A percentile compares a stretch with the other conserved stretches of the same genome.
Evolutionary conservation across 208 protist genomes (phyloP).

Genomic region (Endotrypanum monterogeii): DNA sequence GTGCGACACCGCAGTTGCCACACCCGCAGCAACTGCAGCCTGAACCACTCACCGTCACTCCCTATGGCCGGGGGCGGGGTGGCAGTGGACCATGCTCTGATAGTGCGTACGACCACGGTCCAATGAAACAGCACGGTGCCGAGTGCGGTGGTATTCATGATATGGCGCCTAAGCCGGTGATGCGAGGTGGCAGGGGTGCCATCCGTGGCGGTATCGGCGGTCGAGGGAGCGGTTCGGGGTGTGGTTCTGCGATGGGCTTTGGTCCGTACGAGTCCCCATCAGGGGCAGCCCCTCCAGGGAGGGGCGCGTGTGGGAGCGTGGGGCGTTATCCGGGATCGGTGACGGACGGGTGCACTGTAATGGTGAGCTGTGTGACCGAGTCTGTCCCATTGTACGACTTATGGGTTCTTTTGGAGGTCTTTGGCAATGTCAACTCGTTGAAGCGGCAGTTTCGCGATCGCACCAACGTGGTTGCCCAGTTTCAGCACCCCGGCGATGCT

Average conservation of each 20-base stretch:
- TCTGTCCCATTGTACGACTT: constrained; percentile 74
- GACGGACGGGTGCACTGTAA: constrained; percentile 50
- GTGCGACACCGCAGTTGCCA: constrained; percentile 10
- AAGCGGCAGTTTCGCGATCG: constrained; percentile 78
- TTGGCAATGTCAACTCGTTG: constrained; percentile 87
- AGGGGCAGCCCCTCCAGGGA: not conserved
- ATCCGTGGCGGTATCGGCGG: constrained; percentile 26
- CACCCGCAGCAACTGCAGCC: not conserved
- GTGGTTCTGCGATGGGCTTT: constrained; percentile 10
- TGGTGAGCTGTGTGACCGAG: constrained; percentile 69
- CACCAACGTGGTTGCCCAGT: constrained; percentile 77
- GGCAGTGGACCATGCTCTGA: not conserved
- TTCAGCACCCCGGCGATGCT: constrained; percentile 74
- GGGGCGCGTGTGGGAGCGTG: constrained; percentile 7
- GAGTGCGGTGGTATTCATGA: not conserved
- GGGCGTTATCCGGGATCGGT: not conserved
- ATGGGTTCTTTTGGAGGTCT: constrained; percentile 90
- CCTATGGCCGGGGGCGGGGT: not conserved
- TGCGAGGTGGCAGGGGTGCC: constrained; percentile 28
- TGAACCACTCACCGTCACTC: not conserved
- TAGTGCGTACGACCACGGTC: not conserved
- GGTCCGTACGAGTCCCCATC: constrained; percentile 19
- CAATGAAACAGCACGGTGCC: not conserved
- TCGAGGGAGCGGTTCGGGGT: constrained; percentile 20
- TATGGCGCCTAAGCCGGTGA: constrained; percentile 3